Evolutionary conservation across 306 rosid genomes (phyloP).

Genomic region (Oemleria cerasiformis): DNA sequence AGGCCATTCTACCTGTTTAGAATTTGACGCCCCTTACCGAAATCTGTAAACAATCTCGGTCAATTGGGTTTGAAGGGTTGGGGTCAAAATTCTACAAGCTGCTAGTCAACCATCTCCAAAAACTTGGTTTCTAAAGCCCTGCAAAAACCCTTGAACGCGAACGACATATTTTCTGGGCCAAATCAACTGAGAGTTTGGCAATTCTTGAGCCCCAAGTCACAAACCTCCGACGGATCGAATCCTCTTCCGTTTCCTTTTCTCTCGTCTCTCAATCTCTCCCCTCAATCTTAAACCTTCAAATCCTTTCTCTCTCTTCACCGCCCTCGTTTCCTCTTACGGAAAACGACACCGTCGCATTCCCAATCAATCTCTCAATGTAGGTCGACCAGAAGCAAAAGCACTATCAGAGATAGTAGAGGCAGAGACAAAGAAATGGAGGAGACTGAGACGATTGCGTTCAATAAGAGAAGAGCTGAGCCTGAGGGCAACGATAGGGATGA

Average conservation of each 20-base stretch:
- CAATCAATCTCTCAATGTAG: constrained; percentile 23
- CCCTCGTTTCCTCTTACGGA: constrained; percentile 35
- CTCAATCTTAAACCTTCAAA: constrained; percentile 13
- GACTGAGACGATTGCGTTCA: constrained; percentile 39
- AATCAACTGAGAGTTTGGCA: constrained; percentile 9
- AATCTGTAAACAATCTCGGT: no score
- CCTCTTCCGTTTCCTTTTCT: constrained; percentile 20
- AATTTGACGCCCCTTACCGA: no score
- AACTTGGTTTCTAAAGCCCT: neutral
- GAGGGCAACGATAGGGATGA: constrained; percentile 62
- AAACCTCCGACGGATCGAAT: constrained; percentile 35
- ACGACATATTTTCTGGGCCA: neutral
- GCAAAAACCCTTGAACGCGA: constrained; percentile 36
- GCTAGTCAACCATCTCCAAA: no score
- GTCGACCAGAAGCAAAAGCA: constrained; percentile 33
- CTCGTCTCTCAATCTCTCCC: constrained; percentile 24
- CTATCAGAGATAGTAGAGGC: constrained; percentile 9
- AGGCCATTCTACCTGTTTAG: no score
- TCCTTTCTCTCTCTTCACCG: constrained; percentile 35
- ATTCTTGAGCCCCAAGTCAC: constrained; percentile 31
- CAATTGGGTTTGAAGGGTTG: no score
- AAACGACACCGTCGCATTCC: constrained; percentile 42
- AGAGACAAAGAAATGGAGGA: constrained; percentile 40
- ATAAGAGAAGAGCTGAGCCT: constrained; percentile 77
- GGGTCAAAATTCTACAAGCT: no score